Conservation (phyloP, 495 filamentous ascomycete genomes). For the Neurospora tetrasperma region DNA sequence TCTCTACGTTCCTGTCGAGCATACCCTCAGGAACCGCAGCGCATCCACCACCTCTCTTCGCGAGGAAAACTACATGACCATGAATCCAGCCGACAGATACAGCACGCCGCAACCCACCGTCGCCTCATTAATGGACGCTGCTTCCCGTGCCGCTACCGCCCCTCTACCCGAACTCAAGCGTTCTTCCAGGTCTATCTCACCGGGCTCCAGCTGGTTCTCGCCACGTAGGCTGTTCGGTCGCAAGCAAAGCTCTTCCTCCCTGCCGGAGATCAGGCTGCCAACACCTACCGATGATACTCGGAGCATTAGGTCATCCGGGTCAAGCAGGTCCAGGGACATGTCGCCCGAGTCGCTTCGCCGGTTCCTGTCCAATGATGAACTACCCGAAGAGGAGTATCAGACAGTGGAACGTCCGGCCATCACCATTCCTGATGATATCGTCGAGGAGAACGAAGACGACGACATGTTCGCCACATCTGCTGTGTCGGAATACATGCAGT, state of each 20-base stretch:
- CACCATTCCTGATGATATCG: conserved; percentile 42
- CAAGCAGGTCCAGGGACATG: conserved; percentile 34
- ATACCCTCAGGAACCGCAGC: conserved; percentile 39
- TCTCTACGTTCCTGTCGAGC: conserved; percentile 66
- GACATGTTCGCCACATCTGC: conserved; percentile 44
- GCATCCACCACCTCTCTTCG: conserved; percentile 40
- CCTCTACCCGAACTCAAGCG: conserved; percentile 37
- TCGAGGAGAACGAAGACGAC: conserved; percentile 43
- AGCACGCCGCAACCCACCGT: conserved; percentile 53
- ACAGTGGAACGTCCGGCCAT: conserved; percentile 15
- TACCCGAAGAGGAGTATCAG: conserved; percentile 10
- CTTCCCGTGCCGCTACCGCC: conserved; percentile 46
- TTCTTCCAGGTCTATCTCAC: conserved; percentile 38
- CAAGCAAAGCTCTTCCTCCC: conserved; percentile 24
- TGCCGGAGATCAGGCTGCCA: not conserved
- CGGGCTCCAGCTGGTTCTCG: conserved; percentile 34
- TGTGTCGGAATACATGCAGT: conserved; percentile 30
- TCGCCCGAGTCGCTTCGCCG: conserved; percentile 38
- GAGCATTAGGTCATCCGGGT: conserved; percentile 25
- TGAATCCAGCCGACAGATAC: conserved; percentile 70
- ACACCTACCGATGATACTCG: conserved; percentile 15
- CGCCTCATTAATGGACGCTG: conserved; percentile 29
- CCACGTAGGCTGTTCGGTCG: conserved; percentile 33
- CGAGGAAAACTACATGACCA: conserved; percentile 51
- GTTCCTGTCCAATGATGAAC: conserved; percentile 30